Conservation (phyloP, 2,329 filamentous ascomycete species). For the Whalleya microplaca region DNA sequence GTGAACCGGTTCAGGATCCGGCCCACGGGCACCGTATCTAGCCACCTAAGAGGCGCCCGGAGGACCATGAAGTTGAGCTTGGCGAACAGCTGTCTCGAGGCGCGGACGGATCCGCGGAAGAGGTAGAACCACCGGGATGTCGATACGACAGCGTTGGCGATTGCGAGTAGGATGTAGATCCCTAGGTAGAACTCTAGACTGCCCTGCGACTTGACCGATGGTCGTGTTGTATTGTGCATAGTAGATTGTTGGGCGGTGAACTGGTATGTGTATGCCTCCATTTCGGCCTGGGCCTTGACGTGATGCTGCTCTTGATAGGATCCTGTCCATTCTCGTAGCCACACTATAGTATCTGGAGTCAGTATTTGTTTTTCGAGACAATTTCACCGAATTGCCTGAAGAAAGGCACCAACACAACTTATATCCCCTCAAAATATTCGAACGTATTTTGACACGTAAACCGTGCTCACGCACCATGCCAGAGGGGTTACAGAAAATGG, state of each 20-base stretch:
- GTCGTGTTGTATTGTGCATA: slow-evolving; percentile 43
- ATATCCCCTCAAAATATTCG: background rate
- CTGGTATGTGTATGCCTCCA: slow-evolving; percentile 47
- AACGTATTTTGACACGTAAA: background rate
- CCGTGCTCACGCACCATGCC: background rate
- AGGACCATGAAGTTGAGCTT: slow-evolving; percentile 69
- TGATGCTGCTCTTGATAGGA: slow-evolving; percentile 41
- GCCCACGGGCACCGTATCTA: slow-evolving; percentile 79
- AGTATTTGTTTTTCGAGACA: background rate
- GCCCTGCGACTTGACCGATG: slow-evolving; percentile 36
- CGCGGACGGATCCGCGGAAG: slow-evolving; percentile 67
- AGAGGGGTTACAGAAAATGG: background rate
- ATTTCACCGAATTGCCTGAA: background rate
- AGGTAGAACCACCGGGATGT: slow-evolving; percentile 66
- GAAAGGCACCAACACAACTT: too few species aligned
- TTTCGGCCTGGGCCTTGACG: slow-evolving; percentile 21
- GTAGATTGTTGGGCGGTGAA: slow-evolving; percentile 52
- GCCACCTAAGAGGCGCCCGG: slow-evolving; percentile 74
- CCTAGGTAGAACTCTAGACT: slow-evolving; percentile 66
- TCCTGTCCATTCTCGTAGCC: slow-evolving; percentile 66
- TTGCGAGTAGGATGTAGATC: slow-evolving; percentile 67
- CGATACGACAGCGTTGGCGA: slow-evolving; percentile 60
- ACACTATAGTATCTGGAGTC: slow-evolving; percentile 38
- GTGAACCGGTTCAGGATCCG: slow-evolving; percentile 80
- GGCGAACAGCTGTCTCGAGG: slow-evolving; percentile 70